Base-by-base conservation (phyloP, 2,329 filamentous ascomycete species). In the Scytalidium lignicola region DNA sequence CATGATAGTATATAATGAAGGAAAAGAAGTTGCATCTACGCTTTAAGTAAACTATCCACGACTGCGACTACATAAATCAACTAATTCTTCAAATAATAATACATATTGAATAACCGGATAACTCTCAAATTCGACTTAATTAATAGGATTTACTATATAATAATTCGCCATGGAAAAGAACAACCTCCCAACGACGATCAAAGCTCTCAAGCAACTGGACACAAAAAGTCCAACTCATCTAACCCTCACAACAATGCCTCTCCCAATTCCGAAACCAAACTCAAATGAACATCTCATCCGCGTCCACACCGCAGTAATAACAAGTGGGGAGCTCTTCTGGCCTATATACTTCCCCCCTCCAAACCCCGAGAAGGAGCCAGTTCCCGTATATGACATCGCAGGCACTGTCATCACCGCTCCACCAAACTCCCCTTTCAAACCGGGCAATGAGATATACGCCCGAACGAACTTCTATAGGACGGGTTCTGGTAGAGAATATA, bases 301-400 rank as follows among this genome's bases (percentile, higher is more conserved):
- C 42, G 63, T 69, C 4, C 63, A 69, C 44, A 56, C 68, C 44
- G 63, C 63, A 28, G 65, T 70, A 6, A 63, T 71, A 13, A 72
- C 67, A 39, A 62, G 66, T 2, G 66, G 67, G 13, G 73, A 75
- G 52, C 66, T 75, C 10, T 59, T 62, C 54, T 75, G 71, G 73
- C 63, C 69, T 2, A 62, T 62, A 37, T 57, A 63, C 19, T 62
- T 65, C 44, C 46, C 62, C 10, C 47, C 50, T 2, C 51, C 56
- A 2, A 56, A 53, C 2, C 56, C 47, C 1, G 42, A 62, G 15
- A 59, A 54, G 23, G 47, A 57, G 10, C 58, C 66, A 9, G 61
- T 71, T 21, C 71, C 70, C 2, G 69, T 69, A 51, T 66, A 66
- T 43, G 72, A 75, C 57, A 51, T 74, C 39, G 66, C 68, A 0